phyloP scores from a whole-genome alignment of 345 rosid species.

The Camelina sativa region DNA sequence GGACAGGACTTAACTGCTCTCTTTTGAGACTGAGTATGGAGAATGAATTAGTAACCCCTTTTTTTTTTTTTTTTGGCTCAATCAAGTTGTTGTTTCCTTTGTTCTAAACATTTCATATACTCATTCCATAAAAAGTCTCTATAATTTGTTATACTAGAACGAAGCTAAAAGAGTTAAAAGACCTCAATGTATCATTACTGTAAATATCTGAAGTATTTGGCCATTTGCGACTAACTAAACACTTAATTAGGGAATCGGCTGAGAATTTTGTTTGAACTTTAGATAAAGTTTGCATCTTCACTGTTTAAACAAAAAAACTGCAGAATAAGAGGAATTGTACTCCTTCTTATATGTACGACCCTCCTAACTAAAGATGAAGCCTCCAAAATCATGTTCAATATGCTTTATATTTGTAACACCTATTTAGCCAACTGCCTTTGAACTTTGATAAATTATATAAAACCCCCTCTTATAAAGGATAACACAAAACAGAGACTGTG shows the following conservation, averaged over 20 bases:
- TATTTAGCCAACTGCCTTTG: constrained; percentile 19
- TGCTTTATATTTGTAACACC: constrained; percentile 7
- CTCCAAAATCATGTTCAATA: constrained; percentile 20
- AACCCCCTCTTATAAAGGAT: neutral
- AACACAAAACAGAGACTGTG: neutral
- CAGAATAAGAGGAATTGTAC: neutral
- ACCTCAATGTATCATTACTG: neutral
- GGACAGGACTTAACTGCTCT: constrained; percentile 33
- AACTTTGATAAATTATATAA: constrained; percentile 5
- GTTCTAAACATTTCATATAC: neutral
- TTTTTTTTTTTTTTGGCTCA: neutral
- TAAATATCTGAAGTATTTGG: no score
- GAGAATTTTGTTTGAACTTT: neutral
- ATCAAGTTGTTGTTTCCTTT: neutral
- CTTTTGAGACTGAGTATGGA: constrained; percentile 17
- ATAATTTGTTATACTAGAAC: neutral
- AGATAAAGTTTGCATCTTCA: neutral
- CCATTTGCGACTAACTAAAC: no score
- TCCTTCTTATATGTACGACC: neutral
- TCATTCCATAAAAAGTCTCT: neutral
- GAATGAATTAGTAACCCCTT: constrained; percentile 5
- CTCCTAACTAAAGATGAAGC: constrained; percentile 12
- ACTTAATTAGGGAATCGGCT: neutral
- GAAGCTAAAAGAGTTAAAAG: neutral
- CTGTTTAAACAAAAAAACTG: neutral